These are phyloP conservation scores for Capronia coronata DNA, from an alignment of 2,329 filamentous ascomycete genomes.

Conservation along the genomic window DNA sequence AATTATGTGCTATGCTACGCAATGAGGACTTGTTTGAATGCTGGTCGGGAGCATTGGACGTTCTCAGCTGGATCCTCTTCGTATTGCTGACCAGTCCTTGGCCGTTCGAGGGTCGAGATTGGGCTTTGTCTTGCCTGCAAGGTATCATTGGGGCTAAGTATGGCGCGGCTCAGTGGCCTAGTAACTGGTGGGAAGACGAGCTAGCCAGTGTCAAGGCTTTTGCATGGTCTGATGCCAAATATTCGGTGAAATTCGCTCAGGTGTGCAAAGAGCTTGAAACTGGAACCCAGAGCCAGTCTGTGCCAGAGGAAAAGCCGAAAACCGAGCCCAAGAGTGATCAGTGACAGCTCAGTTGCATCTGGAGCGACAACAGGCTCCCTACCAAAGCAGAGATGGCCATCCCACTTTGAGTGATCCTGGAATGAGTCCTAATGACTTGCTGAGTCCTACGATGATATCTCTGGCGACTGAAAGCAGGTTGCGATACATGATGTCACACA, in stretches of 20 bases:
- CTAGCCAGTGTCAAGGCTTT: conserved; percentile 1
- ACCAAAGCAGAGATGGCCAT: too few species aligned
- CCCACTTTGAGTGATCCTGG: too few species aligned
- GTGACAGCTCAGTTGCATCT: too few species aligned
- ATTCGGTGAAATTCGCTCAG: neutral
- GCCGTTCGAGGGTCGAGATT: conserved; percentile 1
- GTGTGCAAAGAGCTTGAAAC: conserved; percentile 1
- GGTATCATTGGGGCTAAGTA: conserved; percentile 5
- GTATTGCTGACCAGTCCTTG: conserved; percentile 1
- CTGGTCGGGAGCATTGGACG: conserved; percentile 1
- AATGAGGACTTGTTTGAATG: conserved; percentile 4
- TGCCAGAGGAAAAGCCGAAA: neutral
- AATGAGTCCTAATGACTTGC: too few species aligned
- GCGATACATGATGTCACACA: too few species aligned
- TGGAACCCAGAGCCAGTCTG: neutral
- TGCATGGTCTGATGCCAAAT: conserved; percentile 1
- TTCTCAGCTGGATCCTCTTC: conserved; percentile 9
- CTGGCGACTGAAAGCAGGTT: too few species aligned
- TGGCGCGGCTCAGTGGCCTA: neutral
- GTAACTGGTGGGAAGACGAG: conserved; percentile 5
- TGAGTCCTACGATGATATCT: too few species aligned
- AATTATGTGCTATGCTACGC: conserved; percentile 2
- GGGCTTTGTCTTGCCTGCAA: neutral
- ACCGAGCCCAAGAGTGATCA: neutral
- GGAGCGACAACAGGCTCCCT: neutral